Evolutionary conservation across 2,329 filamentous ascomycete genomes (phyloP), one percentile per base, ranked within the genome.

Genomic region (Tolypocladium album): DNA sequence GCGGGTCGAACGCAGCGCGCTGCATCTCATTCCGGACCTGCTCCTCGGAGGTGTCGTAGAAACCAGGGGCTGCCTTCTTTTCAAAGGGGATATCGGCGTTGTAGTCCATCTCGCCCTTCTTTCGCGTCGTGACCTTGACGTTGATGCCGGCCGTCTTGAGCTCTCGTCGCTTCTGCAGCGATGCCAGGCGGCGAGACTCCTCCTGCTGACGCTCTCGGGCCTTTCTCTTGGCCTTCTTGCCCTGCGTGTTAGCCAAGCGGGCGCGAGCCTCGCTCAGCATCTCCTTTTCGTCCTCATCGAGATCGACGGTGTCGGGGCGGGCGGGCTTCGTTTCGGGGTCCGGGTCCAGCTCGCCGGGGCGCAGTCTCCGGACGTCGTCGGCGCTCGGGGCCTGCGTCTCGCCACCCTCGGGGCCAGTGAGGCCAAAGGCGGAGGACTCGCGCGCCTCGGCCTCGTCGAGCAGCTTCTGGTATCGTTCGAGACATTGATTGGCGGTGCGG

Each of bases 31-130:
- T 99, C 65, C 80, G 82, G 5, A 78, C 76, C 65, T 89, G 79
- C 71, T 99, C 94, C 17, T 97, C 92, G 4, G 79, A 80, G 0
- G 94, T 99, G 71, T 99, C 93, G 76, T 93, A 96, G 72, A 99
- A 99, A 15, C 94, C 94, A 27, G 87, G 79, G 0, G 89, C 88
- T 0, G 94, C 88, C 64, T 90, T 89, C 75, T 94, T 97, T 74
- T 99, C 94, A 65, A 99, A 97, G 0, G 94, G 94, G 65, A 99
- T 96, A 68, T 99, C 94, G 67, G 94, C 94, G 74, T 99, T 99
- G 79, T 99, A 99, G 75, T 99, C 94, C 91, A 99, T 99, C 78
- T 97, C 88, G 0, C 94, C 94, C 79, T 91, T 87, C 79, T 97
- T 97, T 62, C 89, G 86, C 17, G 89, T 94, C 3, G 87, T 86